Percentiles rank a stretch among this genome's conserved stretches.
These are phyloP conservation scores for Sporothrix protearum DNA, from an alignment of 2,329 filamentous ascomycete species.

Conservation along the genomic window DNA sequence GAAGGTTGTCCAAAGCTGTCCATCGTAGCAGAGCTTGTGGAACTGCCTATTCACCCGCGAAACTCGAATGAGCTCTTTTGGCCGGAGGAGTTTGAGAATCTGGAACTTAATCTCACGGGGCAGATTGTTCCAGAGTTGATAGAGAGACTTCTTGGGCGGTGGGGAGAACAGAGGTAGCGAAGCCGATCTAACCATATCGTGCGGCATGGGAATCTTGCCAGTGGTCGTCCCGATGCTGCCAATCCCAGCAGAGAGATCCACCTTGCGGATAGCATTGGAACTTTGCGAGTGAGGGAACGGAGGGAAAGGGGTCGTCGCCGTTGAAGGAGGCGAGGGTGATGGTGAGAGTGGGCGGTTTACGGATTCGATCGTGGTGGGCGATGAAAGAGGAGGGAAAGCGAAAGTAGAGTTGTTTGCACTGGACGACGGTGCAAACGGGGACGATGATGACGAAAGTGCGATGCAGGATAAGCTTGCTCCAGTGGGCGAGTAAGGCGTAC, in stretches of 20 bases:
- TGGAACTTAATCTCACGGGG: constrained; percentile 78
- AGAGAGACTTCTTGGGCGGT: constrained; percentile 44
- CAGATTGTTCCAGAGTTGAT: constrained; percentile 75
- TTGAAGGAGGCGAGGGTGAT: constrained; percentile 32
- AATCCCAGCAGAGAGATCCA: constrained; percentile 33
- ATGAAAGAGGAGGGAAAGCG: constrained; percentile 33
- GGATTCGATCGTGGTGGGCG: constrained; percentile 31
- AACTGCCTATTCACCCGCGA: constrained; percentile 77
- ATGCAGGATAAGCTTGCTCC: constrained; percentile 51
- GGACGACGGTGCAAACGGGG: constrained; percentile 40
- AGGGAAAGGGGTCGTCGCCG: constrained; percentile 35
- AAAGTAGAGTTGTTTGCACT: constrained; percentile 28
- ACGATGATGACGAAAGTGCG: constrained; percentile 47
- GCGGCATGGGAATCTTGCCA: constrained; percentile 22
- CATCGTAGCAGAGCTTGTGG: constrained; percentile 83
- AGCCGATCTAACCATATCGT: constrained; percentile 44
- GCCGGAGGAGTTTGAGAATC: constrained; percentile 70
- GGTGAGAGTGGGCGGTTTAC: not conserved
- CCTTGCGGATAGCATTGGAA: constrained; percentile 47
- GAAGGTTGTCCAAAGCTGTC: constrained; percentile 83
- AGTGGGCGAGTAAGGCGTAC: constrained; percentile 61
- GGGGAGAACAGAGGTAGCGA: not conserved
- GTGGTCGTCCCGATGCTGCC: constrained; percentile 35
- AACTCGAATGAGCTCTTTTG: constrained; percentile 74
- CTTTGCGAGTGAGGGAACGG: constrained; percentile 8